Conservation (phyloP, 345 rosid species). For the Salix exigua region DNA sequence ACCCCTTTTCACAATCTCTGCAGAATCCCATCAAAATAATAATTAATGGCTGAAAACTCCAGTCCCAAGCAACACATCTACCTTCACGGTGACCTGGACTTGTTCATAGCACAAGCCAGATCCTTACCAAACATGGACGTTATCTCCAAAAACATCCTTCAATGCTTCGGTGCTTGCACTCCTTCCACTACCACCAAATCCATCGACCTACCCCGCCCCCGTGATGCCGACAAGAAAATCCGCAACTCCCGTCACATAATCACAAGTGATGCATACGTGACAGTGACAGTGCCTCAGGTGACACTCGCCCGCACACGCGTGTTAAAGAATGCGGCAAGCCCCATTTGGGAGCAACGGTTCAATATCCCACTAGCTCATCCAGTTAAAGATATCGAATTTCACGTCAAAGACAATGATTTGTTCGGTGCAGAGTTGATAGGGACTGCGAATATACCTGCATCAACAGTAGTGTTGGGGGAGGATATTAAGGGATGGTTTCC, state of each 20-base stretch:
- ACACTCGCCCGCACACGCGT: constrained; percentile 84
- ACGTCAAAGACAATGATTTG: constrained; percentile 74
- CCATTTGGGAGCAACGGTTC: constrained; percentile 72
- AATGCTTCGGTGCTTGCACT: neutral
- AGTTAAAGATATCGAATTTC: constrained; percentile 52
- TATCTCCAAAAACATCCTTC: neutral
- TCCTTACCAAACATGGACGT: constrained; percentile 59
- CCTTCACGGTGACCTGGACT: constrained; percentile 80
- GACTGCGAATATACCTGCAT: constrained; percentile 45
- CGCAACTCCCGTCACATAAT: constrained; percentile 43
- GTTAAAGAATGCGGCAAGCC: constrained; percentile 57
- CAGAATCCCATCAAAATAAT: neutral
- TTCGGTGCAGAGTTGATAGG: constrained; percentile 82
- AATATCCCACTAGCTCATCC: constrained; percentile 71
- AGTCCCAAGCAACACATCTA: constrained; percentile 12
- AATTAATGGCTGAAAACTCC: constrained; percentile 16
- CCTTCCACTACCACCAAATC: neutral
- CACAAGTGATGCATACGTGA: constrained; percentile 83
- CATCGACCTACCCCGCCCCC: neutral
- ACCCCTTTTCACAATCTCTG: neutral
- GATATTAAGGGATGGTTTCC: constrained; percentile 49
- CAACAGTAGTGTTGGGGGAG: constrained; percentile 37
- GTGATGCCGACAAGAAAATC: constrained; percentile 12
- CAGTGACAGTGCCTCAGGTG: constrained; percentile 80
- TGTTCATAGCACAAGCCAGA: constrained; percentile 57